phyloP scores from a whole-genome alignment of 2,329 filamentous ascomycete species.

The Moelleriella libera region DNA sequence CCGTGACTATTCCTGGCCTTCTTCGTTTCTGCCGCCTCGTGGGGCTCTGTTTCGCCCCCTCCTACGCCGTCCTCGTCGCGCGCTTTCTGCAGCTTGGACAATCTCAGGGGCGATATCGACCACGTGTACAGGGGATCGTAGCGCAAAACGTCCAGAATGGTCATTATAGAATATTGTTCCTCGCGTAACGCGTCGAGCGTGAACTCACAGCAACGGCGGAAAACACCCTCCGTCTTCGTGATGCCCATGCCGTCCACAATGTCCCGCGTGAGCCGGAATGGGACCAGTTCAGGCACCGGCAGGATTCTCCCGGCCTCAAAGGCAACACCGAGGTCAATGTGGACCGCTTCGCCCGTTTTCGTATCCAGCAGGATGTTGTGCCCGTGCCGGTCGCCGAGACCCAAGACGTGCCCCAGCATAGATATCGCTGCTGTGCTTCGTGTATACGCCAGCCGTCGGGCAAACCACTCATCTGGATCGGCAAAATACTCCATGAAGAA shows the following conservation, averaged over 20 bases:
- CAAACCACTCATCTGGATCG: constrained; percentile 94
- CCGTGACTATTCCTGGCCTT: constrained; percentile 19
- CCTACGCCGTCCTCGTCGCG: constrained; percentile 29
- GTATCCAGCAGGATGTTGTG: constrained; percentile 94
- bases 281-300: constrained; percentile 87
- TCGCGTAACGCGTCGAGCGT: constrained; percentile 89
- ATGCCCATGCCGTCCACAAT: constrained; percentile 96
- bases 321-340: constrained; percentile 92
- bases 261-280: constrained; percentile 86
- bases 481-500: constrained; percentile 95
- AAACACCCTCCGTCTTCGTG: constrained; percentile 88
- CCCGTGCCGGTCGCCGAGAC: constrained; percentile 84
- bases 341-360: constrained; percentile 81
- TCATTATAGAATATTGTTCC: constrained; percentile 96
- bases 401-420: constrained; percentile 85
- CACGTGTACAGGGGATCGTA: constrained; percentile 96
- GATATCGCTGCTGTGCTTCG: constrained; percentile 89
- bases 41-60: constrained; percentile 21
- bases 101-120: constrained; percentile 63
- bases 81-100: constrained; percentile 51
- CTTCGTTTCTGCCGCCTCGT: constrained; percentile 24
- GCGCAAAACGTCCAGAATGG: constrained; percentile 90
- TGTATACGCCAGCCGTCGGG: constrained; percentile 77
- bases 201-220: constrained; percentile 95
- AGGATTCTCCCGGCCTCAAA: constrained; percentile 96